Conservation (phyloP, 768 basidiomycete genomes). For the Pulveroboletus frians region DNA sequence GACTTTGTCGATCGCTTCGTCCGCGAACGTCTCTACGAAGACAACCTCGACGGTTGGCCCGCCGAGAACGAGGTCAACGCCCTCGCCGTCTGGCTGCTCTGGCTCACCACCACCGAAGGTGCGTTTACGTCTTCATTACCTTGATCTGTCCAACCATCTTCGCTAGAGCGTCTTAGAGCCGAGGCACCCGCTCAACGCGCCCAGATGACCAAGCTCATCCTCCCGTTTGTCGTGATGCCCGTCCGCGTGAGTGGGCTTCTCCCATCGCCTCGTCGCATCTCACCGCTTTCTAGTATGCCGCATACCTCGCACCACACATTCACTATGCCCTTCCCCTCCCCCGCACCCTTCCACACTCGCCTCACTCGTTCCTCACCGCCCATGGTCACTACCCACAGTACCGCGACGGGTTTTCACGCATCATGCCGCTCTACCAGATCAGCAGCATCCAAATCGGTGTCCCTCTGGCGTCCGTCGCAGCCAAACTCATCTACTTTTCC, state of each 20-base stretch:
- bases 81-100: conserved; percentile 58
- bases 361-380: conserved; percentile 30
- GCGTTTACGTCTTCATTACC: conserved; percentile 13
- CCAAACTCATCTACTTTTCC: conserved; percentile 59
- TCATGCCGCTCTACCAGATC: conserved; percentile 27
- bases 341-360: conserved; percentile 9
- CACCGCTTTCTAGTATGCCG: conserved; percentile 41
- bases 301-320: conserved; percentile 55
- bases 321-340: conserved; percentile 53
- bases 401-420: conserved; percentile 31
- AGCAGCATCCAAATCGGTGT: conserved; percentile 23
- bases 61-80: conserved; percentile 44
- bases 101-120: conserved; percentile 55
- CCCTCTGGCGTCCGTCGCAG: conserved; percentile 52
- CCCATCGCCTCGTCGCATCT: conserved; percentile 5
- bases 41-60: conserved; percentile 49
- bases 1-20: conserved; percentile 43
- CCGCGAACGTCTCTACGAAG: conserved; percentile 43
- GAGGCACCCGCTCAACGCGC: conserved; percentile 26
- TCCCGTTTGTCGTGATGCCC: conserved; percentile 47
- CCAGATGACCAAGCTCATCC: conserved; percentile 30
- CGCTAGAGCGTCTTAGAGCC: conserved; percentile 28
- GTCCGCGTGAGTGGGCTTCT: conserved; percentile 35
- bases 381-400: conserved; percentile 50
- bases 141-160: conserved; percentile 15